Base-by-base conservation (phyloP, 768 basidiomycete genomes). In the Lepiota venenata region DNA sequence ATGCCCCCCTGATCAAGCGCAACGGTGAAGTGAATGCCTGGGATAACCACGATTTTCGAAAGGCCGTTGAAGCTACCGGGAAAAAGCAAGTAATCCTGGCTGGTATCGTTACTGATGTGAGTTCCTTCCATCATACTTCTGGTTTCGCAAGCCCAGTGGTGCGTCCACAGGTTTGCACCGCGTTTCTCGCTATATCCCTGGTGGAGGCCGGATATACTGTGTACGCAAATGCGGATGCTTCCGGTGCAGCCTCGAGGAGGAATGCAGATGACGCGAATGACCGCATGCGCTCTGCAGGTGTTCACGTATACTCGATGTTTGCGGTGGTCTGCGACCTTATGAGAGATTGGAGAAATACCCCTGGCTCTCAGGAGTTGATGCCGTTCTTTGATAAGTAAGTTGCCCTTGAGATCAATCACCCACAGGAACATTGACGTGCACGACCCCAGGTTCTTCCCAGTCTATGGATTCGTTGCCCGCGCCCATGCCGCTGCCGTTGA, bases 21-120 rank as follows among this genome's bases (percentile, higher is more conserved):
- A 63, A 73, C 21, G 79, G 76, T 2, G 76, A 80, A 60, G 78
- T 80, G 12, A 65, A 80, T 51, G 78, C 79, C 8, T 80, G 79
- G 79, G 77, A 80, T 59, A 79, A 76, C 60, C 52, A 64, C 4
- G 76, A 77, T 50, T 78, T 80, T 69, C 66, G 73, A 37, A 65
- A 64, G 1, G 78, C 78, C 16, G 75, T 80, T 14, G 62, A 69
- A 42, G 75, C 76, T 1, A 77, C 77, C 6, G 77, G 76, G 8
- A 78, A 77, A 63, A 75, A 72, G 59, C 79, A 80, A 51, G 61
- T 79, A 43, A 78, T 79, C 60, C 59, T 79, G 15, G 78, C 69
- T n/a, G 78, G 79, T 1, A 78, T 80, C 50, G 69, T 69, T 15
- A 80, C 78, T 29, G 79, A 79, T 44, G 79, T 77, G 57, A 42